These are phyloP conservation scores for Dactylonectria estremocensis DNA, from an alignment of 2,329 filamentous ascomycete species.

Conservation along the genomic window DNA sequence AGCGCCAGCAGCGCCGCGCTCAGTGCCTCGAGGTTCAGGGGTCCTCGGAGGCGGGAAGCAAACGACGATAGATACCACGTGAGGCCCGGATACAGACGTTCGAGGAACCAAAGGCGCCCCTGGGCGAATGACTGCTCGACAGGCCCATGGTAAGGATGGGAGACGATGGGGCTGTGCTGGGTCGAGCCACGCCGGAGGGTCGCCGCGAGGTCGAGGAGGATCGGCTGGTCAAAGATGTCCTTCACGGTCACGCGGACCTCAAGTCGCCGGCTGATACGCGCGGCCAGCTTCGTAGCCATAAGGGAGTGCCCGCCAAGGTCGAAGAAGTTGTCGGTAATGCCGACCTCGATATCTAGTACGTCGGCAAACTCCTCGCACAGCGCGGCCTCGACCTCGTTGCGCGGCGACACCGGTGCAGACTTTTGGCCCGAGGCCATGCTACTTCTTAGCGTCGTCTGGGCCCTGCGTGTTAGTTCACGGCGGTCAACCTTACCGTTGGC, in stretches of 20 bases:
- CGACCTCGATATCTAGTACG: constrained; percentile 28
- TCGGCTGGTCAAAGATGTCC: constrained; percentile 55
- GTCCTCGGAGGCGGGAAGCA: constrained; percentile 26
- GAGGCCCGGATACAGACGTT: constrained; percentile 33
- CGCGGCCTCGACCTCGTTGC: neutral
- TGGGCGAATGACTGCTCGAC: neutral
- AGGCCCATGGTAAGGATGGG: neutral
- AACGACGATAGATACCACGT: constrained; percentile 33
- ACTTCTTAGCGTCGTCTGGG: neutral
- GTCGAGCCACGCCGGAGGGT: no score
- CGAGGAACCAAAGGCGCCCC: constrained; percentile 35
- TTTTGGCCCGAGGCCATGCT: neutral
- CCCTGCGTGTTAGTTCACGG: neutral
- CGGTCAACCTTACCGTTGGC: constrained; percentile 47
- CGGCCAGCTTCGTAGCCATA: constrained; percentile 53
- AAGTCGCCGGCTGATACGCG: constrained; percentile 35
- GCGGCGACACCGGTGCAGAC: neutral
- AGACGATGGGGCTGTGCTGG: neutral
- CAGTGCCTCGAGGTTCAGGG: constrained; percentile 28
- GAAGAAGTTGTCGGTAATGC: constrained; percentile 51
- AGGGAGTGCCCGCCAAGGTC: constrained; percentile 48
- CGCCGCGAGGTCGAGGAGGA: neutral
- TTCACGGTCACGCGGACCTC: constrained; percentile 59
- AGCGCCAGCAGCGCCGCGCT: constrained; percentile 23
- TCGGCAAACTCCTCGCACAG: constrained; percentile 22